These are phyloP conservation scores for Nepenthes mirabilis DNA, from an alignment of 148 eudicot species.

Conservation along the genomic window DNA sequence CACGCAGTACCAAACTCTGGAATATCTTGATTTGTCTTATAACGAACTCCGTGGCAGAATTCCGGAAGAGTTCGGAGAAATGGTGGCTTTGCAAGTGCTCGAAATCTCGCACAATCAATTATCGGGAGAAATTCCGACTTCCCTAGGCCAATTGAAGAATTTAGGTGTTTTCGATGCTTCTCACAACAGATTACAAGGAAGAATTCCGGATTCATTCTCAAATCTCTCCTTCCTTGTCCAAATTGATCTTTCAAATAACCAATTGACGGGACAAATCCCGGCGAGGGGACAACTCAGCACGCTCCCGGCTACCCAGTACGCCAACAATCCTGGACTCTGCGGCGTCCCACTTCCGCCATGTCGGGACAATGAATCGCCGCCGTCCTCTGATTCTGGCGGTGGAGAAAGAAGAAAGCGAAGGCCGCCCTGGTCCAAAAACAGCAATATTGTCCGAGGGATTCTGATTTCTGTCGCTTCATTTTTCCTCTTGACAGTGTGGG, in stretches of 20 bases:
- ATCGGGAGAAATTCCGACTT: conserved; percentile 71
- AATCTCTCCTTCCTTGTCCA: conserved; percentile 83
- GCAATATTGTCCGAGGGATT: too few species aligned
- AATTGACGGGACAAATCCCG: conserved; percentile 77
- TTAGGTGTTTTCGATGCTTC: conserved; percentile 93
- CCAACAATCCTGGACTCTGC: conserved; percentile 80
- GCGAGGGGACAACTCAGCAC: conserved; percentile 88
- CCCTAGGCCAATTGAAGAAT: conserved; percentile 78
- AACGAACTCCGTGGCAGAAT: neutral
- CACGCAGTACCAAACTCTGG: conserved; percentile 18
- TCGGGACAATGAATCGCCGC: too few species aligned
- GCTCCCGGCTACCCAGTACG: conserved; percentile 83
- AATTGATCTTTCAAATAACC: conserved; percentile 81
- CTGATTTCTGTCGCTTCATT: too few species aligned
- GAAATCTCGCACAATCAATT: neutral
- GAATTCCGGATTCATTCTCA: conserved; percentile 83
- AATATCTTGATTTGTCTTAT: neutral
- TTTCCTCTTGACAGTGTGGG: too few species aligned
- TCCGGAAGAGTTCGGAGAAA: conserved; percentile 17
- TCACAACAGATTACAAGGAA: conserved; percentile 74
- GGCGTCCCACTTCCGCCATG: conserved; percentile 61
- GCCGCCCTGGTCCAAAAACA: too few species aligned
- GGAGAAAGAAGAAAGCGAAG: too few species aligned
- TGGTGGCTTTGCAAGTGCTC: neutral
- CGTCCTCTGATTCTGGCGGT: too few species aligned